Conservation (phyloP, 2,329 filamentous ascomycete species). For the Fusarium chlamydosporum region DNA sequence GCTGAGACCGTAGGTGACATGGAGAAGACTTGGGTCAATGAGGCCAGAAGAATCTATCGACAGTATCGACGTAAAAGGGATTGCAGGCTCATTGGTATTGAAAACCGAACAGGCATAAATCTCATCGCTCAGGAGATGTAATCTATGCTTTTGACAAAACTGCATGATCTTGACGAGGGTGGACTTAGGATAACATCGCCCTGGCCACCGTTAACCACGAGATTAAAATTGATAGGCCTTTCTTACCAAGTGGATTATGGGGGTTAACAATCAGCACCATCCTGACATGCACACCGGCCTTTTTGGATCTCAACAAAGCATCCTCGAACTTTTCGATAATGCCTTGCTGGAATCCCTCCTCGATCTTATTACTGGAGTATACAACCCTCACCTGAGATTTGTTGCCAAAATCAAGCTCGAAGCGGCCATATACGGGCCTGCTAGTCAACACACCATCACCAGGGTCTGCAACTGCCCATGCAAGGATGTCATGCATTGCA, state of each 20-base stretch:
- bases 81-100: constrained; percentile 52
- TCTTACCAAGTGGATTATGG: constrained; percentile 65
- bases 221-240: background rate
- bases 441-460: constrained; percentile 59
- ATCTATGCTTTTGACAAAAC: constrained; percentile 63
- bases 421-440: constrained; percentile 63
- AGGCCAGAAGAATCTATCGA: constrained; percentile 60
- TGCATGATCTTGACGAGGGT: constrained; percentile 61
- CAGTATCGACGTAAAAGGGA: constrained; percentile 64
- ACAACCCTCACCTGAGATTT: constrained; percentile 60
- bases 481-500: constrained; percentile 58
- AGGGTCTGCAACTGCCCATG: constrained; percentile 57
- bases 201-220: constrained; percentile 44
- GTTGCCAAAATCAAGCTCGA: constrained; percentile 63
- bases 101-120: constrained; percentile 69
- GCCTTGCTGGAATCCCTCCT: constrained; percentile 60
- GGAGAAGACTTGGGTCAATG: constrained; percentile 64
- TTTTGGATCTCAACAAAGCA: constrained; percentile 55
- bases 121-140: constrained; percentile 71
- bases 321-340: constrained; percentile 63
- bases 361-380: constrained; percentile 61
- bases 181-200: constrained; percentile 60
- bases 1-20: constrained; percentile 63
- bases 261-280: constrained; percentile 67
- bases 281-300: constrained; percentile 57